Evolutionary conservation across 257 asterid genomes (phyloP).

Genomic region (Przewalskia tangutica): DNA sequence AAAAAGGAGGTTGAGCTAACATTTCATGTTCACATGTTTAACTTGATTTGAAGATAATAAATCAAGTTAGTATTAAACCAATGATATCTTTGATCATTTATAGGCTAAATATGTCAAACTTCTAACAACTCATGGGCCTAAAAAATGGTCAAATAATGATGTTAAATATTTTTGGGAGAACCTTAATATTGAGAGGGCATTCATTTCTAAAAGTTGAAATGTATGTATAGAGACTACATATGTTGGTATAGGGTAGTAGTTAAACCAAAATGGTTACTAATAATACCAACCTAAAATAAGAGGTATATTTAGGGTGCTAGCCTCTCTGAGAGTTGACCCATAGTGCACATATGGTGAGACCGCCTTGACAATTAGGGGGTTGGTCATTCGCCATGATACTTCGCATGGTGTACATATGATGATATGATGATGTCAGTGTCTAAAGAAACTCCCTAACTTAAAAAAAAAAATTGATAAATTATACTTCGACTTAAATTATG

Average conservation of each 20-base stretch:
- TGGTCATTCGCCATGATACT: neutral
- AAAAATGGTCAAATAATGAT: neutral
- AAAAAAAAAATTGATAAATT: neutral
- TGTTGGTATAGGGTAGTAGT: neutral
- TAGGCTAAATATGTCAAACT: neutral
- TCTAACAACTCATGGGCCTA: neutral
- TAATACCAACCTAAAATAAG: neutral
- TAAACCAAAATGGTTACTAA: neutral
- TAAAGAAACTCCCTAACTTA: neutral
- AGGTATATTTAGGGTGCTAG: neutral
- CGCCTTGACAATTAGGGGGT: neutral
- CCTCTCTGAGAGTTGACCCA: neutral
- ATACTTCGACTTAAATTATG: neutral
- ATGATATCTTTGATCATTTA: neutral
- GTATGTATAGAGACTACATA: neutral
- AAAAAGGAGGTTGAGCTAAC: neutral
- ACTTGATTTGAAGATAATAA: neutral
- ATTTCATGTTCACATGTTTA: neutral
- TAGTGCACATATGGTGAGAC: neutral
- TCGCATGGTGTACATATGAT: neutral
- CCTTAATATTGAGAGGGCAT: neutral
- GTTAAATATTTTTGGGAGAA: neutral
- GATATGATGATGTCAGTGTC: neutral
- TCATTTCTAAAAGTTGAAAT: neutral
- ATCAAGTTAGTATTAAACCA: neutral